A percentile compares a stretch with the other conserved stretches of the same genome.
phyloP scores from a whole-genome alignment of 2,329 filamentous ascomycete species.

The Capronia epimyces region DNA sequence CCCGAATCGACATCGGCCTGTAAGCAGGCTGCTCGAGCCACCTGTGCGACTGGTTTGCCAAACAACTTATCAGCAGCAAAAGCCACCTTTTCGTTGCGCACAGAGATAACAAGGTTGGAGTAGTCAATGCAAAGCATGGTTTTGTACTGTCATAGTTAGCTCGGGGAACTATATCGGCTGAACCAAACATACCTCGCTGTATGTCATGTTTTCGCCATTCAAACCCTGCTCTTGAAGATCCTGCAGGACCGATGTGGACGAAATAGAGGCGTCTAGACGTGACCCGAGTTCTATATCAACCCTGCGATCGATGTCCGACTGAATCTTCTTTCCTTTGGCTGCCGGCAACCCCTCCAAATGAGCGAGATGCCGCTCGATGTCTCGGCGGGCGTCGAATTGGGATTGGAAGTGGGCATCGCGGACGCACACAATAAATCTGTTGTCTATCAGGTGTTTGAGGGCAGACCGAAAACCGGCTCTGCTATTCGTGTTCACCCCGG shows the following conservation, averaged over 20 bases:
- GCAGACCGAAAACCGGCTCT: slow-evolving; percentile 6
- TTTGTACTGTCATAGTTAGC: slow-evolving; percentile 11
- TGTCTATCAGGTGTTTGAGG: slow-evolving; percentile 11
- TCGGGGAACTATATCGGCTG: background rate
- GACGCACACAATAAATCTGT: slow-evolving; percentile 23
- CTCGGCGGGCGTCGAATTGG: slow-evolving; percentile 51
- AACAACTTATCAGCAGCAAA: slow-evolving; percentile 13
- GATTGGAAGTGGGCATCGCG: slow-evolving; percentile 45
- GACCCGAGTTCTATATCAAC: slow-evolving; percentile 51
- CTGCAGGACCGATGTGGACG: slow-evolving; percentile 6
- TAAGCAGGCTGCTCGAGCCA: slow-evolving; percentile 30
- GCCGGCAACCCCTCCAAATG: slow-evolving; percentile 47
- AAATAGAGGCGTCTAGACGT: slow-evolving; percentile 34
- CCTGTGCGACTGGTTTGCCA: slow-evolving; percentile 9
- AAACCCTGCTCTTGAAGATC: slow-evolving; percentile 5
- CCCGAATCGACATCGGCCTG: slow-evolving; percentile 41
- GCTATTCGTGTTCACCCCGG: background rate
- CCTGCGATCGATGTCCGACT: slow-evolving; percentile 55
- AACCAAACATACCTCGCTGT: slow-evolving; percentile 5
- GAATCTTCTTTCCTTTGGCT: slow-evolving; percentile 58
- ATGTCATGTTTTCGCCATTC: background rate
- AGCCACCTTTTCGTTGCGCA: slow-evolving; percentile 18
- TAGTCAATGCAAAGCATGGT: slow-evolving; percentile 20
- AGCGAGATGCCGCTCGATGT: slow-evolving; percentile 58
- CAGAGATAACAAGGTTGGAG: slow-evolving; percentile 12